These are phyloP conservation scores for Fusarium heterosporum DNA, from an alignment of 2,329 filamentous ascomycete genomes.

Conservation along the genomic window DNA sequence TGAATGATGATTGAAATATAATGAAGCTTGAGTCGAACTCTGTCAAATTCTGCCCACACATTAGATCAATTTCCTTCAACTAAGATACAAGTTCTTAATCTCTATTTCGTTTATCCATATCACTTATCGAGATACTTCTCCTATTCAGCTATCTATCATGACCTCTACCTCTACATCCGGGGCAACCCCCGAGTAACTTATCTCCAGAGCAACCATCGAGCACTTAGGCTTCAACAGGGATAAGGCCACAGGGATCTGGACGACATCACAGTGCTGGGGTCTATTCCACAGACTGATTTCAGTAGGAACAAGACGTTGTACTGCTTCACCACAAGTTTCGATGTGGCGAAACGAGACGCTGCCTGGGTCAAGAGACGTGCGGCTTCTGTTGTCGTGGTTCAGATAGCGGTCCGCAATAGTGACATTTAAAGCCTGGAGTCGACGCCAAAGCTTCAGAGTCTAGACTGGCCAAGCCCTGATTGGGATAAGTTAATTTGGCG, in stretches of 20 bases:
- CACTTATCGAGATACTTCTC: no score
- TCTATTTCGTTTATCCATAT: no score
- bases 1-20: no score
- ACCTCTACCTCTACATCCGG: no score
- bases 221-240: background rate
- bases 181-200: no score
- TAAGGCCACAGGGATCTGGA: background rate
- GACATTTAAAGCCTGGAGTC: conserved; percentile 7
- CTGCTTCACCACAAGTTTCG: conserved; percentile 26
- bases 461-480: conserved; percentile 27
- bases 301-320: background rate
- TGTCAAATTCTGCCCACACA: no score
- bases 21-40: no score
- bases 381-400: conserved; percentile 22
- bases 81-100: no score
- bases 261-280: background rate
- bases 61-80: no score
- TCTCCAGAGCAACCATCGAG: background rate
- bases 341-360: conserved; percentile 31
- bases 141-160: no score
- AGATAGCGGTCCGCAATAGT: conserved; percentile 18
- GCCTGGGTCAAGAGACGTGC: conserved; percentile 31
- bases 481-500: conserved; percentile 32
- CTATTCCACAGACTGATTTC: conserved; percentile 15
- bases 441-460: background rate